Evolutionary conservation across 2,329 filamentous ascomycete species (phyloP), one percentile per base, ranked within the genome.

Genomic region (Colletotrichum sp.): DNA sequence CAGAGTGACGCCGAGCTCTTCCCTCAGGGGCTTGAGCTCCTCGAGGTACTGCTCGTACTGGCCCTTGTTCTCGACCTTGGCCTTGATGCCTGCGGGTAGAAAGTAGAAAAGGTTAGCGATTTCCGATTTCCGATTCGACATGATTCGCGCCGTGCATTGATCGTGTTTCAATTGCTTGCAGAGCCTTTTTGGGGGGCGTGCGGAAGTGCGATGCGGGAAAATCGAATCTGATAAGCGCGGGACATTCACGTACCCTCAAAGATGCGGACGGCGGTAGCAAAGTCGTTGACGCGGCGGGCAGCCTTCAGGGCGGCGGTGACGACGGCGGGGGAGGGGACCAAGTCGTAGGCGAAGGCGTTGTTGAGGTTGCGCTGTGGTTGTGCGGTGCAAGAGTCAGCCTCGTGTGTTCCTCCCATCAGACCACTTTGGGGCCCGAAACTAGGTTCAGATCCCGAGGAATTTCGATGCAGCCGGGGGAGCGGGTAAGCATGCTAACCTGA

Each of bases 301-400:
- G 97, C 97, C 88, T 94, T 96, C 82, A 99, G 92, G 79, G 97
- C 97, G 82, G 97, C 96, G 82, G 92, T 92, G 86, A 98, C 92
- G 85, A 99, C 97, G 81, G 95, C 93, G 79, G 96, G 93, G 60
- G 96, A 97, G 84, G 98, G 97, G 80, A 99, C 97, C 83, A 99
- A 94, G 93, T 99, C 97, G 93, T 99, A 99, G 85, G 97, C 97
- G 89, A 99, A 99, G 86, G 96, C 96, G 90, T 99, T 99, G 94
- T 99, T 99, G 84, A 98, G 91, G 90, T 98, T 98, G 87, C 96
- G 95, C 90, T 92, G 81, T 75, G 67, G 55, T 71, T 74, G 69
- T 48, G 61, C 30, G 34, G 69, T 61, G 67, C 57, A 24, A 38
- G 36, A 68, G 67, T 77, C 55, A 77, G 58, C 67, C 74, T 76